Conservation (phyloP, 2,329 filamentous ascomycete genomes). For the Aspergillus latus region DNA sequence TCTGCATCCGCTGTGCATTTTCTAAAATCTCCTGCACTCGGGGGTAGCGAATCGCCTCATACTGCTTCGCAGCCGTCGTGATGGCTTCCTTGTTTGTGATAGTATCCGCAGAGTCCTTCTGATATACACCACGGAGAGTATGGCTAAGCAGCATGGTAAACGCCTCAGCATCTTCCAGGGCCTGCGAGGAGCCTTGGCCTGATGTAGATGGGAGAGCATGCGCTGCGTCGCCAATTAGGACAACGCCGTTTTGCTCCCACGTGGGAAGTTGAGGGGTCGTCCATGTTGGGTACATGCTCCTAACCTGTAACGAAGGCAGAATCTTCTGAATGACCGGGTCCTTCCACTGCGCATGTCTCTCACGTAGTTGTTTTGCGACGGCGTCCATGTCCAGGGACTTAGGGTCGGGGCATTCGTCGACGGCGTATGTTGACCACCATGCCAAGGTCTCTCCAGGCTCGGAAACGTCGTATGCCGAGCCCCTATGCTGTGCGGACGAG, state of each 20-base stretch:
- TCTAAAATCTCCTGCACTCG: conserved; percentile 36
- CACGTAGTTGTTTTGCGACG: conserved; percentile 37
- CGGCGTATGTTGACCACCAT: conserved; percentile 50
- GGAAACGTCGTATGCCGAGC: conserved; percentile 28
- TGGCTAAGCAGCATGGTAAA: conserved; percentile 45
- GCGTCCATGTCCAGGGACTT: conserved; percentile 32
- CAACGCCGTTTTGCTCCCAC: conserved; percentile 50
- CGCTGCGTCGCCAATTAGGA: conserved; percentile 59
- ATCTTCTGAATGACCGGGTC: conserved; percentile 47
- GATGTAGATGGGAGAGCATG: conserved; percentile 57
- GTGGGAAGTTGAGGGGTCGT: conserved; percentile 49
- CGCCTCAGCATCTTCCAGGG: conserved; percentile 55
- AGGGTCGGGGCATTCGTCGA: conserved; percentile 33
- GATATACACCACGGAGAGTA: conserved; percentile 23
- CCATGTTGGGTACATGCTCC: conserved; percentile 52
- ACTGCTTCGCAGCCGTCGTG: conserved; percentile 30
- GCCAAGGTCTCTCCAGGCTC: conserved; percentile 34
- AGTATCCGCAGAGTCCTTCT: not conserved
- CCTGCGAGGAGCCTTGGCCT: conserved; percentile 58
- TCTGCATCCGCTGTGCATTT: conserved; percentile 34
- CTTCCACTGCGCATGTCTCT: conserved; percentile 48
- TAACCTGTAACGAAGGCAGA: conserved; percentile 39
- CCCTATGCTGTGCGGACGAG: conserved; percentile 19
- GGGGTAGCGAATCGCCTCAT: conserved; percentile 37
- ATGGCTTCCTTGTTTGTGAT: conserved; percentile 24